phyloP scores from a whole-genome alignment of 202 grass and related monocot genomes.

The Sporobolus alterniflorus region DNA sequence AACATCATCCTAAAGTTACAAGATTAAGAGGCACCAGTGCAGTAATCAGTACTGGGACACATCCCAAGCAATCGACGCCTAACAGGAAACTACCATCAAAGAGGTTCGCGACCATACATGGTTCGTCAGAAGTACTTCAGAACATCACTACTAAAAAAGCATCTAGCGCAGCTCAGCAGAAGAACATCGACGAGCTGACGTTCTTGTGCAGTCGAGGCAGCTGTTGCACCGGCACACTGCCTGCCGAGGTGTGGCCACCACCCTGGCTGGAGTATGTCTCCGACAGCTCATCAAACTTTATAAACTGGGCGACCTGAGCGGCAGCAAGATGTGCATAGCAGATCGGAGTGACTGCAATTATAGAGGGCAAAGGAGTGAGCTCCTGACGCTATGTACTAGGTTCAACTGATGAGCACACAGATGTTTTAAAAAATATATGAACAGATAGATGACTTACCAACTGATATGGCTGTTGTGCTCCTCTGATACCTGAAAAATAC shows the following conservation, averaged over 20 bases:
- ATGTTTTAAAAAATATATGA: too few species aligned
- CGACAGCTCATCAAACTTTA: slow-evolving; percentile 80
- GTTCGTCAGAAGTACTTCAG: neutral
- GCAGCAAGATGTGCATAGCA: slow-evolving; percentile 92
- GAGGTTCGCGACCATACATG: neutral
- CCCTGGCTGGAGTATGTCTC: slow-evolving; percentile 80
- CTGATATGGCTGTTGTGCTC: slow-evolving; percentile 80
- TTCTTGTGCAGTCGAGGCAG: slow-evolving; percentile 60
- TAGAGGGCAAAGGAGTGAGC: neutral
- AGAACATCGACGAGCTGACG: slow-evolving; percentile 55
- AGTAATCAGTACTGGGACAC: too few species aligned
- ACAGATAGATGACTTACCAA: slow-evolving; percentile 52
- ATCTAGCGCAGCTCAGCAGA: slow-evolving; percentile 37
- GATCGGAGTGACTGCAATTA: slow-evolving; percentile 73
- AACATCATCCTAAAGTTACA: neutral
- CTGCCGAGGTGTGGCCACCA: slow-evolving; percentile 36
- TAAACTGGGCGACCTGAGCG: slow-evolving; percentile 74
- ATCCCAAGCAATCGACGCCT: neutral
- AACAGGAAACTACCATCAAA: neutral
- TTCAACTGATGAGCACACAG: neutral
- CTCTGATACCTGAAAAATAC: slow-evolving; percentile 59
- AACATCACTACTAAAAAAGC: neutral
- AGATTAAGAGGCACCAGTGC: neutral
- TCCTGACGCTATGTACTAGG: neutral
- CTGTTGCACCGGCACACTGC: slow-evolving; percentile 43